Evolutionary conservation across 2,329 filamentous ascomycete species (phyloP), one percentile per base, ranked within the genome.

Genomic region (Xylariaceae sp.): DNA sequence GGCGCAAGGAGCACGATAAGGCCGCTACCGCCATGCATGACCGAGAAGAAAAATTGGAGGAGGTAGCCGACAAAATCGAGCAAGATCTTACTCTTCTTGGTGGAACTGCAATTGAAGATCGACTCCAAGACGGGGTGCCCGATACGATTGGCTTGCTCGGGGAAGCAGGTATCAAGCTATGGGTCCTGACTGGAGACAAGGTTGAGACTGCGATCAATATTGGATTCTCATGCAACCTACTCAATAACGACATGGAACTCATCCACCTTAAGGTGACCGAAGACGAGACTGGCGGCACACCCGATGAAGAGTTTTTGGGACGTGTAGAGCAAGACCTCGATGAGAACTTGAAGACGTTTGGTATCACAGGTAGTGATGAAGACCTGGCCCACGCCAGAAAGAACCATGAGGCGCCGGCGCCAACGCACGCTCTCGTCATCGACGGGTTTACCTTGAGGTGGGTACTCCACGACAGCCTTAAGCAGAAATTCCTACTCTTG

Each of bases 141-240:
- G 95, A 98, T 70, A 93, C 95, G 0, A 99, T 99, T 67, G 90
- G 89, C 48, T 78, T 99, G 44, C 86, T 99, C 50, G 93, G 89
- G 26, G 86, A 92, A 68, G 95, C 95, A 51, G 96, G 96, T 72
- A 97, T 99, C 75, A 99, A 99, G 75, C 84, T 99, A 7, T 99
- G 95, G 95, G 95, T 99, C 51, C 79, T 99, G 62, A 99, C 95
- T 16, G 95, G 96, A 61, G 95, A 99, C 81, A 99, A 98, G 75
- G 93, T 98, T 29, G 95, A 99, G 76, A 99, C 95, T 20, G 95
- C 96, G 55, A 99, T 99, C 85, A 99, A 99, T 77, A 99, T 99
- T 70, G 95, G 95, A 2, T 99, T 98, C 75, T 99, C 96, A 10
- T 99, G 96, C 79, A 99, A 99, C 67, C 81, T 99, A 29, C 84